Percentiles rank a stretch among this genome's conserved stretches.
These are phyloP conservation scores for Eucalyptus marginata DNA, from an alignment of 345 rosid genomes.

Conservation along the genomic window DNA sequence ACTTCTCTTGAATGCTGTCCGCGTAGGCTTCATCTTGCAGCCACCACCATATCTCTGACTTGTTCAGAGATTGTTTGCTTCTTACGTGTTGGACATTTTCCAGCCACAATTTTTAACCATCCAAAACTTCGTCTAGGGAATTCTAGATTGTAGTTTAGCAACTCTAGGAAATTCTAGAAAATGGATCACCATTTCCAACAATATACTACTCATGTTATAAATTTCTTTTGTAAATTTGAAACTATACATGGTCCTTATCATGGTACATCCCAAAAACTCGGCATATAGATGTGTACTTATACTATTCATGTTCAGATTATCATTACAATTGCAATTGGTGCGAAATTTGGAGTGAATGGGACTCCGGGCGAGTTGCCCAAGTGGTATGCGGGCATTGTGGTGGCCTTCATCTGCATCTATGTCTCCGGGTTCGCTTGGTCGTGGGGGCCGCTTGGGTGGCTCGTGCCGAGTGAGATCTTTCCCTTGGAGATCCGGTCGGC, in stretches of 20 bases:
- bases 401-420: slow-evolving; percentile 61
- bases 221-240: background rate
- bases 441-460: slow-evolving; percentile 94
- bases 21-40: too few species aligned
- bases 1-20: too few species aligned
- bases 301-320: slow-evolving; percentile 7
- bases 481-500: slow-evolving; percentile 80
- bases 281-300: background rate
- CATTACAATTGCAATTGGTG: slow-evolving; percentile 57
- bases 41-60: too few species aligned
- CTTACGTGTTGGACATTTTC: too few species aligned
- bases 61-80: too few species aligned
- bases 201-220: background rate
- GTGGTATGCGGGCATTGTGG: slow-evolving; percentile 73
- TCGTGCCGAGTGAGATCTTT: slow-evolving; percentile 84
- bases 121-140: too few species aligned
- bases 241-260: background rate
- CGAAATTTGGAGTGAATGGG: slow-evolving; percentile 59
- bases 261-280: background rate
- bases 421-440: slow-evolving; percentile 89
- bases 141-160: too few species aligned
- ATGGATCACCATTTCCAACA: too few species aligned
- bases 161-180: too few species aligned
- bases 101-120: too few species aligned
- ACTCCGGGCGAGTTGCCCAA: slow-evolving; percentile 48